Evolutionary conservation across 345 rosid species (phyloP).

Genomic region (Populus pruinosa): DNA sequence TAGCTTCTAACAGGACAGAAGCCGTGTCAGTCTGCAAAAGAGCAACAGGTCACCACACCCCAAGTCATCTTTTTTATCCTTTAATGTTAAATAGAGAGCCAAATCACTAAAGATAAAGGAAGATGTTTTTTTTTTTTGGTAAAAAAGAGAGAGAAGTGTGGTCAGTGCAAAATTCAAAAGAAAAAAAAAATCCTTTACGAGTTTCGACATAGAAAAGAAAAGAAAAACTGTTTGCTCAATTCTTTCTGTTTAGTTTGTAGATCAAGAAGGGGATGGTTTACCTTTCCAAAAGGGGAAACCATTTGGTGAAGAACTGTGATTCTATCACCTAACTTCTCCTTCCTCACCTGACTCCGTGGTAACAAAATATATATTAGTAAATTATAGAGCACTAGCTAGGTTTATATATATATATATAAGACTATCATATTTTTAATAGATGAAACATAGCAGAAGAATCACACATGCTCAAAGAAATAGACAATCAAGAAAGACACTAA

Average conservation of each 20-base stretch:
- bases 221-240: background rate
- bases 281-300: slow-evolving; percentile 98
- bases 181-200: slow-evolving; percentile 9
- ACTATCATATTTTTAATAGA: background rate
- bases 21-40: slow-evolving; percentile 99
- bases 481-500: slow-evolving; percentile 67
- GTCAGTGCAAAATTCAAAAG: background rate
- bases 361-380: background rate
- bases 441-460: slow-evolving; percentile 44
- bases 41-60: slow-evolving; percentile 35
- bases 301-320: slow-evolving; percentile 91
- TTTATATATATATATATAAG: background rate
- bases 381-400: background rate
- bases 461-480: slow-evolving; percentile 45
- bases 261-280: slow-evolving; percentile 13
- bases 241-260: background rate
- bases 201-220: slow-evolving; percentile 1
- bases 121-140: background rate
- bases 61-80: slow-evolving; percentile 29
- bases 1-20: slow-evolving; percentile 95
- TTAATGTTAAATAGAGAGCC: slow-evolving; percentile 18
- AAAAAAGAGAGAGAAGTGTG: background rate
- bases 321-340: slow-evolving; percentile 86
- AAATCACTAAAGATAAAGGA: slow-evolving; percentile 8
- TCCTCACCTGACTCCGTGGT: slow-evolving; percentile 55